Evolutionary conservation across 2,329 filamentous ascomycete species (phyloP).

Genomic region (Apiospora aurea): DNA sequence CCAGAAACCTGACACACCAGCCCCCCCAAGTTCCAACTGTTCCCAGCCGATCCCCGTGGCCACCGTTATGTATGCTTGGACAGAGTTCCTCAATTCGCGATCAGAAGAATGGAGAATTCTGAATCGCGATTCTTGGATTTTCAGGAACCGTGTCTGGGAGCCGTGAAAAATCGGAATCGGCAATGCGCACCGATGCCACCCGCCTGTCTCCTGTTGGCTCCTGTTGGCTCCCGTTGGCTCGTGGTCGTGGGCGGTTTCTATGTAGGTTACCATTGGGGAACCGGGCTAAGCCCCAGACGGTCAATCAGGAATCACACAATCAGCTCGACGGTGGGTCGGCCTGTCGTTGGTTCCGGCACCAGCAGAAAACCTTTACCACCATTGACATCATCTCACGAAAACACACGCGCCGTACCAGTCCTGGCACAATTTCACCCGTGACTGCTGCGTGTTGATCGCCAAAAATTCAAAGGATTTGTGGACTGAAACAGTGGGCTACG

Average conservation of each 20-base stretch:
- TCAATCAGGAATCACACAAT: not conserved
- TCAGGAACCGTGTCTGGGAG: not conserved
- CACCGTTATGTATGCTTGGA: not conserved
- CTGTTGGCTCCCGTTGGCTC: not conserved
- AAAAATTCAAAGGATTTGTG: not conserved
- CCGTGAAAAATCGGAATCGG: not conserved
- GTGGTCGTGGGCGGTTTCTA: not conserved
- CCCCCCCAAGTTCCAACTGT: not conserved
- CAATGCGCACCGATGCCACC: not conserved
- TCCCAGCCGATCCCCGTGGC: not conserved
- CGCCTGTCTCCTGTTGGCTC: not conserved
- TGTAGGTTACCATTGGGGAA: not conserved
- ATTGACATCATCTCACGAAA: conserved; percentile 16
- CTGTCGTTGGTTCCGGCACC: conserved; percentile 16
- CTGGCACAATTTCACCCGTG: conserved; percentile 15
- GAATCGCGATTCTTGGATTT: conserved; percentile 1
- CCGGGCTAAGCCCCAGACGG: not conserved
- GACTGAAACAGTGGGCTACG: not conserved
- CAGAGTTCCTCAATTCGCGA: not conserved
- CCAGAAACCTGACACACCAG: not conserved
- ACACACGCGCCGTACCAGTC: conserved; percentile 10
- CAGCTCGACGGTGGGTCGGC: not conserved
- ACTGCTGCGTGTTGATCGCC: conserved; percentile 7
- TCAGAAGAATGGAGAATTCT: not conserved
- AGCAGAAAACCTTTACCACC: conserved; percentile 18